Base-by-base conservation (phyloP, 306 rosid species). In the Neltuma alba region DNA sequence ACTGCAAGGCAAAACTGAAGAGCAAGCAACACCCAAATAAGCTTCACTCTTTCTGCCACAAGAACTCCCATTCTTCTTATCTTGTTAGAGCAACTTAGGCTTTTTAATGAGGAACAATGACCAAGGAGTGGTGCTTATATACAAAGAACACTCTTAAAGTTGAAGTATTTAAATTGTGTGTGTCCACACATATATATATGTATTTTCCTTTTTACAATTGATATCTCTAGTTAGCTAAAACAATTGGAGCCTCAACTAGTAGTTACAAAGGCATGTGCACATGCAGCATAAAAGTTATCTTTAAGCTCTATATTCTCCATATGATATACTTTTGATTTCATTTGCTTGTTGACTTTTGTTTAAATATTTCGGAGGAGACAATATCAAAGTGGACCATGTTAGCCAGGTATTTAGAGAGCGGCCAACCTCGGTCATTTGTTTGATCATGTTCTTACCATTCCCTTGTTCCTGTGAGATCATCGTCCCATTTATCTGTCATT, bases 1-100 rank as follows among this genome's bases (percentile, higher is more conserved):
- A 93, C 93, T 76, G 93, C 87, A 88, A 81, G 86, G 80, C 91
- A 83, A 23, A 89, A 72, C 37, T 91, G 93, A 69, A 89, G 77
- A 61, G 76, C 67, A 73, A 89, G 74, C 72, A 89, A 71, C 55
- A 87, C 90, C 73, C 72, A 81, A 81, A 89, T 73, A 75, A 91
- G 89, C 83, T 87, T 87, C 73, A 81, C 75, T 81, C 89, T 91
- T 33, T 89, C 87, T 44, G 86, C 70, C 70, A 76, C 41, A 21
- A 87, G n/a, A 27, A 52, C 38, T 44, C 54, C 83, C 86, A 87
- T 89, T 82, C 65, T 81, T 47, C 1, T 73, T 65, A 7, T 75
- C 23, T 62, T 16, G 12, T 31, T 64, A 15, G 42, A 58, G 9
- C 42, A 38, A 21, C 48, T 70, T 62, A 41, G 58, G 72, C 65